Evolutionary conservation across 2,329 filamentous ascomycete species (phyloP), one percentile per base, ranked within the genome.

Genomic region (Penicillium palitans): DNA sequence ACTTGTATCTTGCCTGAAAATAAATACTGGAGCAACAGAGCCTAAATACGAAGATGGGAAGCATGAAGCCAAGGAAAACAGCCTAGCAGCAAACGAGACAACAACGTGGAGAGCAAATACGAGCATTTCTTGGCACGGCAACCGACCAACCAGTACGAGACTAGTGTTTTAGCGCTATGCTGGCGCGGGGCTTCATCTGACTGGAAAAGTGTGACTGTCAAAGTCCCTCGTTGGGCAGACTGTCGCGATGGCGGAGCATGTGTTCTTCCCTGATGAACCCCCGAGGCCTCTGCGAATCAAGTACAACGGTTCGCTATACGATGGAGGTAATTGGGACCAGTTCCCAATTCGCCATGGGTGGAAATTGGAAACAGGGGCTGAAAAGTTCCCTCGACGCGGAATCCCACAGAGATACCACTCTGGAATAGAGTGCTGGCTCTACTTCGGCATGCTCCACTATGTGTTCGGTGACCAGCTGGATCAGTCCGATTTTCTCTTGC

Each of bases 351-450:
- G 33, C 6, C 6, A 15, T 25, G 47, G 47, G 15, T 50, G 47
- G 47, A 50, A n/a, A 39, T 27, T 25, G 10, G 31, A 49, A 37
- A 37, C 31, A 35, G 47, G 31, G 27, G 15, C 5, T 9, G 21
- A 50, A 25, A 50, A 3, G 17, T 27, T 39, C 17, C 47, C 31
- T 39, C 8, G 1, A 25, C 17, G 17, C 2, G 1, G 2, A 39
- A 27, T 25, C 8, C 47, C 47, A 24, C 10, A 19, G 21, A 15
- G 6, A 9, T 50, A 27, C 42, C 33, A 49, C 25, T 41, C 52
- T 13, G 39, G 24, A 3, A 41, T 57, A 19, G 59, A 59, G 29
- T 53, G 57, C 25, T 61, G 59, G 59, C 59, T 61, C 8, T 61
- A 61, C 42, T 61, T 59, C 6, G 59, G 59, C 17, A 58, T 57